A percentile compares a stretch with the other conserved stretches of the same genome.
These are phyloP conservation scores for Lithospermum erythrorhizon DNA, from an alignment of 257 asterid species.

Conservation along the genomic window DNA sequence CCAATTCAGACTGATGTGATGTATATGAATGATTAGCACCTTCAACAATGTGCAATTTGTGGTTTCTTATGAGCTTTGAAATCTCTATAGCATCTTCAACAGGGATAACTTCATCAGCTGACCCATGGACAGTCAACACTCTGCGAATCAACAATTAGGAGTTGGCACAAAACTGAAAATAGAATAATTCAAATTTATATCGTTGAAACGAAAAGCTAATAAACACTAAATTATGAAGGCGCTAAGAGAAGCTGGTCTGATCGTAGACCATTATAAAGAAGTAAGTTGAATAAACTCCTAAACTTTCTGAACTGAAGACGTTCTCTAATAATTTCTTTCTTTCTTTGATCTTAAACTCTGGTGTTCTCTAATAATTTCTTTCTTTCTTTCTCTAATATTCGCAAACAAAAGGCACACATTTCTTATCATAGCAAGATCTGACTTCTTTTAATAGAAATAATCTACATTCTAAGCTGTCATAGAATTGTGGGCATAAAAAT, in stretches of 20 bases:
- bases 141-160: constrained; percentile 14
- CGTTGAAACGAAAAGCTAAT: not conserved
- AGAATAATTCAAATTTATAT: too few relatives aligned
- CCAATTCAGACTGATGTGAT: constrained; percentile 43
- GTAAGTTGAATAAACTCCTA: too few relatives aligned
- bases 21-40: constrained; percentile 48
- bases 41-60: constrained; percentile 34
- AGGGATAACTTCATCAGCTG: constrained; percentile 42
- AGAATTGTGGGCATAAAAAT: not conserved
- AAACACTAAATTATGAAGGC: not conserved
- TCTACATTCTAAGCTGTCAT: not conserved
- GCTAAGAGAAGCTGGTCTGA: too few relatives aligned
- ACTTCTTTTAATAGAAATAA: not conserved
- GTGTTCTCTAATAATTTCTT: not conserved
- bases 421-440: not conserved
- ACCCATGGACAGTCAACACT: constrained; percentile 64
- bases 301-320: too few relatives aligned
- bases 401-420: not conserved
- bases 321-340: too few relatives aligned
- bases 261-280: too few relatives aligned
- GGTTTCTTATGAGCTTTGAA: constrained; percentile 46
- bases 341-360: too few relatives aligned
- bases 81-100: constrained; percentile 54
- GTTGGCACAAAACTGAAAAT: not conserved
- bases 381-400: not conserved